Conservation (phyloP, 768 basidiomycete genomes). For the Boletellus ananiceps region DNA sequence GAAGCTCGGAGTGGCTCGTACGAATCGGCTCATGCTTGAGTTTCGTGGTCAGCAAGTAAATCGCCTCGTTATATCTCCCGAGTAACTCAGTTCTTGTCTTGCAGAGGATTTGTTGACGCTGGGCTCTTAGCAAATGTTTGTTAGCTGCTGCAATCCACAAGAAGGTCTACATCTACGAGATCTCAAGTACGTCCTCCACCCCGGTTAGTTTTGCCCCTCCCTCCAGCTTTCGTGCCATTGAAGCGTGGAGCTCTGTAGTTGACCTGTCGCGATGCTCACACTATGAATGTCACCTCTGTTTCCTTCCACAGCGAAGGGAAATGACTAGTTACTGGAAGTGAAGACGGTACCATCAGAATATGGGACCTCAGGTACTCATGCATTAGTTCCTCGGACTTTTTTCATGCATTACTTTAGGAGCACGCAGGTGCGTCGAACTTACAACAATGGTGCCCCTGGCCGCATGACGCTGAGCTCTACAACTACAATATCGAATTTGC, state of each 20-base stretch:
- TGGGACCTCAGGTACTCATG: conserved; percentile 89
- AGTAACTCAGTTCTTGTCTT: conserved; percentile 46
- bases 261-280: conserved; percentile 87
- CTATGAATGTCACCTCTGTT: conserved; percentile 92
- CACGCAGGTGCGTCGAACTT: conserved; percentile 83
- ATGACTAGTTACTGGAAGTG: conserved; percentile 96
- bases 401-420: conserved; percentile 40
- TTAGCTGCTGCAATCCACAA: conserved; percentile 96
- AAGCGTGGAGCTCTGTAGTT: conserved; percentile 45
- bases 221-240: conserved; percentile 11
- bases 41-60: conserved; percentile 80
- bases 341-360: conserved; percentile 96
- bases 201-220: conserved; percentile 36
- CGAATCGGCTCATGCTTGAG: conserved; percentile 13
- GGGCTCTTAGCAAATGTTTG: conserved; percentile 70
- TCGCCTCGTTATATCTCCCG: conserved; percentile 93
- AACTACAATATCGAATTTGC: conserved; percentile 5
- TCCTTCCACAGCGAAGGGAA: conserved; percentile 96
- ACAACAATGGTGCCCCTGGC: conserved; percentile 82
- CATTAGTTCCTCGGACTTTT: neutral
- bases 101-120: conserved; percentile 17
- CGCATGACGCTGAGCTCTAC: conserved; percentile 8
- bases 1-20: conserved; percentile 92
- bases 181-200: conserved; percentile 60
- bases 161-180: conserved; percentile 88